These are phyloP conservation scores for Penicillium parvum DNA, from an alignment of 495 filamentous ascomycete genomes.

Conservation along the genomic window DNA sequence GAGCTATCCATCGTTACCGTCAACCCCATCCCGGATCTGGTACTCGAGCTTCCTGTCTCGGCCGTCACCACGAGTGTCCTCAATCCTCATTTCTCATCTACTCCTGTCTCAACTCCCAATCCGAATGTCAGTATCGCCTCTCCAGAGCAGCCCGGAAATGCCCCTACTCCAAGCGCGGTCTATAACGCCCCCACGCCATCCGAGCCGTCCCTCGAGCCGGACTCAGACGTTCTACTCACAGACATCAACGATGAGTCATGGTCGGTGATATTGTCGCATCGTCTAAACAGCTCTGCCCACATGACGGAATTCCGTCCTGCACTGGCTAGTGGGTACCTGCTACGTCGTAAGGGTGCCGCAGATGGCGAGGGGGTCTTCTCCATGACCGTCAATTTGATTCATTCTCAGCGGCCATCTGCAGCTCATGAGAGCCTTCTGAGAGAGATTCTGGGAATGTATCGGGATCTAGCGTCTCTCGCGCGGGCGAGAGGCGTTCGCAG, in stretches of 20 bases:
- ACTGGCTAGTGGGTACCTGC: conserved; percentile 67
- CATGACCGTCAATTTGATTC: conserved; percentile 64
- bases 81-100: conserved; percentile 32
- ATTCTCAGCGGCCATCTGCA: conserved; percentile 43
- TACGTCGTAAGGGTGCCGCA: conserved; percentile 64
- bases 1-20: conserved; percentile 61
- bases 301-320: conserved; percentile 60
- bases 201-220: conserved; percentile 51
- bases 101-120: conserved; percentile 44
- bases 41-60: conserved; percentile 41
- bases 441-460: conserved; percentile 71
- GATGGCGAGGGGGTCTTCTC: conserved; percentile 58
- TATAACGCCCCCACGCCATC: conserved; percentile 55
- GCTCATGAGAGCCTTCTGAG: conserved; percentile 57
- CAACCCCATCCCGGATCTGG: conserved; percentile 61
- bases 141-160: conserved; percentile 39
- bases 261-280: conserved; percentile 67
- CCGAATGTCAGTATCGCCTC: conserved; percentile 40
- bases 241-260: conserved; percentile 79
- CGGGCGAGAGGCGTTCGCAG: conserved; percentile 62
- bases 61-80: conserved; percentile 31
- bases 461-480: conserved; percentile 70
- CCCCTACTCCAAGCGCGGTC: conserved; percentile 26
- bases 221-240: conserved; percentile 68
- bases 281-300: conserved; percentile 63